Conservation (phyloP, 2,329 filamentous ascomycete species). For the Hypoxylon sp. region DNA sequence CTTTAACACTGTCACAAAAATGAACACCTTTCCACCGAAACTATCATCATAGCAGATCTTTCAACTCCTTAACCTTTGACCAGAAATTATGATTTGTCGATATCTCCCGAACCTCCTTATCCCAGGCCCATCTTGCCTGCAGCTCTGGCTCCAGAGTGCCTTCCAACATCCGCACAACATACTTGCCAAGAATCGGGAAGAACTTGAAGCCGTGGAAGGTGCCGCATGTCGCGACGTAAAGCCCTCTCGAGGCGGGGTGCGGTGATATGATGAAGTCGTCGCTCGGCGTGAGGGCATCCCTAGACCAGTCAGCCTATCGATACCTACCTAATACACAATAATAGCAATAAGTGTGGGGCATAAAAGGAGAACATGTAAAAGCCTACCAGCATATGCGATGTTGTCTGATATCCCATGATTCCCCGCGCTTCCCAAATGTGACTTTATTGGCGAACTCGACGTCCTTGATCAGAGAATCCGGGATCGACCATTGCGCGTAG, state of each 20-base stretch:
- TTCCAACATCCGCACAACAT: conserved; percentile 69
- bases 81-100: conserved; percentile 64
- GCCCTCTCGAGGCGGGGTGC: conserved; percentile 61
- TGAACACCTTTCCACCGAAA: background rate
- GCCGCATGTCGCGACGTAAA: conserved; percentile 73
- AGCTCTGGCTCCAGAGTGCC: conserved; percentile 59
- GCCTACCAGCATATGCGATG: conserved; percentile 76
- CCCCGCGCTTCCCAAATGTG: conserved; percentile 70
- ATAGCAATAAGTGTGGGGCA: background rate
- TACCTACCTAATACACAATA: background rate
- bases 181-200: conserved; percentile 73
- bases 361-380: background rate
- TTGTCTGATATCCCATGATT: conserved; percentile 69
- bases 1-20: background rate
- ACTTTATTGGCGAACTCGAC: conserved; percentile 67
- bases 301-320: conserved; percentile 48
- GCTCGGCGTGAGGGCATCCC: conserved; percentile 74
- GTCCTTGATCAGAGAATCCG: conserved; percentile 67
- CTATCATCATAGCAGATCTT: conserved; percentile 51
- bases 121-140: conserved; percentile 67
- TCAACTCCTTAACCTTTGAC: conserved; percentile 69
- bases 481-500: conserved; percentile 73
- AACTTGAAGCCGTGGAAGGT: conserved; percentile 79
- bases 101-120: conserved; percentile 68
- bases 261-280: conserved; percentile 73